Evolutionary conservation across 768 basidiomycete genomes (phyloP).

Genomic region (Mycena metata): DNA sequence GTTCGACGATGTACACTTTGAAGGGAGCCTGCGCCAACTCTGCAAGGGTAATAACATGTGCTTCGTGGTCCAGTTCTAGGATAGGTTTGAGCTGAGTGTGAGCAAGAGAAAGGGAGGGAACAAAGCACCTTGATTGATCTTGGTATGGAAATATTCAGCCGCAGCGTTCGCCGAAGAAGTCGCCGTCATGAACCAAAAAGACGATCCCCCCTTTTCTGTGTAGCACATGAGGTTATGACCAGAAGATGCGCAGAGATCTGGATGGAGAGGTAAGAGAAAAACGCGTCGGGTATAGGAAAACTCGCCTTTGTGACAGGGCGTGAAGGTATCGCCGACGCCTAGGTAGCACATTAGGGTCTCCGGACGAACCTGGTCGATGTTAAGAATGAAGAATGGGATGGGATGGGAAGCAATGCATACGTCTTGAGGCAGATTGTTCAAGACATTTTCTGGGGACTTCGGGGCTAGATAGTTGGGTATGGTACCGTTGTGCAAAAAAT

Average conservation of each 20-base stretch:
- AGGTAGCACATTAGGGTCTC: conserved; percentile 91
- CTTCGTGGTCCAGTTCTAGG: conserved; percentile 77
- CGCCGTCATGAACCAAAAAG: conserved; percentile 91
- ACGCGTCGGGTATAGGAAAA: not conserved
- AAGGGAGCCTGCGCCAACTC: conserved; percentile 78
- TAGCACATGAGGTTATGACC: conserved; percentile 92
- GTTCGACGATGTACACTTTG: conserved; percentile 77
- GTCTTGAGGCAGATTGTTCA: conserved; percentile 65
- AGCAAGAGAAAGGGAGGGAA: not conserved
- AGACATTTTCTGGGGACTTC: conserved; percentile 67
- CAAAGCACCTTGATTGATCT: conserved; percentile 55
- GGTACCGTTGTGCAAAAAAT: conserved; percentile 66
- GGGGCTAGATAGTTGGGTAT: conserved; percentile 70
- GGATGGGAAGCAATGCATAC: conserved; percentile 52
- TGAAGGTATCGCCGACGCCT: conserved; percentile 86
- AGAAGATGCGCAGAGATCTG: conserved; percentile 80
- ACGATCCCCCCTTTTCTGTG: conserved; percentile 77
- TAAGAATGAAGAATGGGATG: not conserved
- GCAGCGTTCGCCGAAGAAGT: conserved; percentile 68
- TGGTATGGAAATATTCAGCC: conserved; percentile 68
- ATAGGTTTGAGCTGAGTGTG: not conserved
- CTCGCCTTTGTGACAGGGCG: conserved; percentile 80
- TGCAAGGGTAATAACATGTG: conserved; percentile 70
- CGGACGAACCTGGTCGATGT: conserved; percentile 62
- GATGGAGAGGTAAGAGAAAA: not conserved